Conservation (phyloP, 2,329 filamentous ascomycete genomes). For the Emmonsiellopsis sp. region DNA sequence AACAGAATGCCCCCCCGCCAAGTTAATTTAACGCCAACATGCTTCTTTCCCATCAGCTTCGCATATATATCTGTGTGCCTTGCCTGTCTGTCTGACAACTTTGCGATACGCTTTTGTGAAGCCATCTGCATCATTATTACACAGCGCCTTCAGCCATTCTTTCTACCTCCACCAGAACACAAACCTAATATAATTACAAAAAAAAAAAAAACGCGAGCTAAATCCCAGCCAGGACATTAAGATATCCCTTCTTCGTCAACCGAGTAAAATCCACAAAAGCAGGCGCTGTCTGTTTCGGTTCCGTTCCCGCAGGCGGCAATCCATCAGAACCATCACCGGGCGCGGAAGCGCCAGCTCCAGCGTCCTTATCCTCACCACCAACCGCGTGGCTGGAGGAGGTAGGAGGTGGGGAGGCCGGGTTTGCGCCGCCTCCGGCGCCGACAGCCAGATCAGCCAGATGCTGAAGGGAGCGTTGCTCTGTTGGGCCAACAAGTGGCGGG, state of each 20-base stretch:
- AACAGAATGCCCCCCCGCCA: too few species aligned
- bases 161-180: too few species aligned
- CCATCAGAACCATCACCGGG: conserved; percentile 1
- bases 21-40: too few species aligned
- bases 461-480: conserved; percentile 35
- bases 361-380: conserved; percentile 7
- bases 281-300: not conserved
- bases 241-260: conserved; percentile 32
- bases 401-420: conserved; percentile 5
- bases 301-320: not conserved
- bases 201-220: not conserved
- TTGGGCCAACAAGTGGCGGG: conserved; percentile 30
- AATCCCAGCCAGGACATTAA: conserved; percentile 27
- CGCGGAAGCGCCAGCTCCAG: not conserved
- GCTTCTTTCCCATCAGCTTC: too few species aligned
- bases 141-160: too few species aligned
- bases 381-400: conserved; percentile 3
- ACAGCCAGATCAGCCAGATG: conserved; percentile 36
- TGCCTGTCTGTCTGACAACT: too few species aligned
- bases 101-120: too few species aligned
- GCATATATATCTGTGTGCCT: too few species aligned
- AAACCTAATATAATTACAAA: too few species aligned
- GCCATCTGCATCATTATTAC: too few species aligned
- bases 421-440: conserved; percentile 29
- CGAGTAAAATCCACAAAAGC: conserved; percentile 23